These are phyloP conservation scores for Cucurbitaria berberidis DNA, from an alignment of 2,329 filamentous ascomycete species.

Conservation along the genomic window DNA sequence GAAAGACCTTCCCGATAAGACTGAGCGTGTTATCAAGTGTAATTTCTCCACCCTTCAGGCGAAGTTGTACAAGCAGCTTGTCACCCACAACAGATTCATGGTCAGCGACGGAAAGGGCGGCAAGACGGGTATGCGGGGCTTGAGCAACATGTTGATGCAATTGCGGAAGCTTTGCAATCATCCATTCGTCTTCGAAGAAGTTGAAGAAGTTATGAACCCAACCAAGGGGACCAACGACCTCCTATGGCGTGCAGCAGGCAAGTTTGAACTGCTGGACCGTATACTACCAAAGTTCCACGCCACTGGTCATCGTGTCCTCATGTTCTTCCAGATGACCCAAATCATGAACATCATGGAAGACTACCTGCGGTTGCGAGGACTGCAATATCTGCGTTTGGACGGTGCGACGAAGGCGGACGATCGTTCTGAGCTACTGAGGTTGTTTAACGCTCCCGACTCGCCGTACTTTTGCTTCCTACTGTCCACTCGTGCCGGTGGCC, in stretches of 20 bases:
- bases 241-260: slow-evolving; percentile 93
- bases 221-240: slow-evolving; percentile 86
- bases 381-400: slow-evolving; percentile 90
- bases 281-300: slow-evolving; percentile 91
- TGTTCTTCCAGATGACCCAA: slow-evolving; percentile 99
- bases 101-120: slow-evolving; percentile 95
- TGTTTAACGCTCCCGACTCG: slow-evolving; percentile 89
- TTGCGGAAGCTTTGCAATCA: slow-evolving; percentile 98
- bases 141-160: slow-evolving; percentile 99
- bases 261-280: slow-evolving; percentile 94
- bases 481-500: slow-evolving; percentile 97
- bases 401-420: slow-evolving; percentile 98
- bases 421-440: slow-evolving; percentile 83
- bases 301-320: slow-evolving; percentile 91
- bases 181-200: slow-evolving; percentile 97
- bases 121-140: slow-evolving; percentile 89
- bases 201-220: slow-evolving; percentile 98
- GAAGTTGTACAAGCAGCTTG: slow-evolving; percentile 96
- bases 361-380: slow-evolving; percentile 81
- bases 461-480: slow-evolving; percentile 97
- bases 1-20: slow-evolving; percentile 98
- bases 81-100: slow-evolving; percentile 91
- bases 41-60: slow-evolving; percentile 94
- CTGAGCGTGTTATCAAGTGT: slow-evolving; percentile 98
- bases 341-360: slow-evolving; percentile 99